Conservation (phyloP, 1,139 yeast genomes). For the Wickerhamomyces sp. region DNA sequence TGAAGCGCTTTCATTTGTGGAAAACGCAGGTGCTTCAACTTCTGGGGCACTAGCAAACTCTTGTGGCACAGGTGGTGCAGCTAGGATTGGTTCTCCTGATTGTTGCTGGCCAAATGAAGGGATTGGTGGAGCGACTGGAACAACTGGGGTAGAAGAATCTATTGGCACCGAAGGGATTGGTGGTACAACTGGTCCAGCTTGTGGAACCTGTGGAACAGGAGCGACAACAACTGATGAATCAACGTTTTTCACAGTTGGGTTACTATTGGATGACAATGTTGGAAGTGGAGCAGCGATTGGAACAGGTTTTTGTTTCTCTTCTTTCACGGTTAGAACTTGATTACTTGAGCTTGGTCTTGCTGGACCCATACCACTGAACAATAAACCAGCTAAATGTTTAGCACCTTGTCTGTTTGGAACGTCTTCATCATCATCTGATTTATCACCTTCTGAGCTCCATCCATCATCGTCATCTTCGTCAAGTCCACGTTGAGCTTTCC, state of each 20-base stretch:
- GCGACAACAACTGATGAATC: neutral
- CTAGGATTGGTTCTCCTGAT: slow-evolving; percentile 9
- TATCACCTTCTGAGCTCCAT: slow-evolving; percentile 5
- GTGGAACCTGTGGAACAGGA: slow-evolving; percentile 1
- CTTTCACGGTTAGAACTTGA: slow-evolving; percentile 13
- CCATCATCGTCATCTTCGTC: slow-evolving; percentile 17
- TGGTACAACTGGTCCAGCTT: slow-evolving; percentile 23
- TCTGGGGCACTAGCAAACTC: slow-evolving; percentile 29
- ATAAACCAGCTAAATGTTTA: slow-evolving; percentile 24
- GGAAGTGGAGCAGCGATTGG: slow-evolving; percentile 24
- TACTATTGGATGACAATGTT: slow-evolving; percentile 5
- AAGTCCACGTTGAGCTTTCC: slow-evolving; percentile 24
- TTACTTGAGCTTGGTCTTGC: slow-evolving; percentile 13
- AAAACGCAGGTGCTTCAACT: too few species aligned
- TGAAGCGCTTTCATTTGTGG: too few species aligned
- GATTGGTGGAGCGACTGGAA: slow-evolving; percentile 4
- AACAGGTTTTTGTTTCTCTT: slow-evolving; percentile 16
- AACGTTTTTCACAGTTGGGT: neutral
- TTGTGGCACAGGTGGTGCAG: slow-evolving; percentile 21
- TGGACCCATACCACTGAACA: slow-evolving; percentile 26
- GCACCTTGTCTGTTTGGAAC: slow-evolving; percentile 25
- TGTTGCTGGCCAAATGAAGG: slow-evolving; percentile 3
- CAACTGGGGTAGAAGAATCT: neutral
- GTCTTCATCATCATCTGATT: slow-evolving; percentile 20
- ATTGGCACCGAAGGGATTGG: too few species aligned